Evolutionary conservation across 2,329 filamentous ascomycete genomes (phyloP), one percentile per base, ranked within the genome.

Genomic region (Cryphonectria naterciae): DNA sequence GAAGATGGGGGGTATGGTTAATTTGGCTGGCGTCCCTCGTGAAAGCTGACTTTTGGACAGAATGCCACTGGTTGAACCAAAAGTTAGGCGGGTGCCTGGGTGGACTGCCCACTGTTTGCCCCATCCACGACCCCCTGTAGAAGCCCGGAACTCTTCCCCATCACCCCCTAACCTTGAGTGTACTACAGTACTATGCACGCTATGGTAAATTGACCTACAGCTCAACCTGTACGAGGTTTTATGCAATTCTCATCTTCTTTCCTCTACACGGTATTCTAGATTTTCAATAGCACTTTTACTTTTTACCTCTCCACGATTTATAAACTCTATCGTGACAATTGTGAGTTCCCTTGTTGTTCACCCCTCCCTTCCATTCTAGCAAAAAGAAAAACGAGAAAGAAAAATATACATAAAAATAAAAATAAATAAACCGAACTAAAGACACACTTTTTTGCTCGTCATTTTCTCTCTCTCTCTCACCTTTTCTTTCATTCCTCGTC

Each of bases 51-150:
- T 43, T 69, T 69, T 46, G 52, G 39, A 25, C 32, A 19, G 22
- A 65, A 65, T 58, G 80, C 74, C 56, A 65, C 70, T 71, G 62
- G 61, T 67, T 69, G 62, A 61, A 49, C 32, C 32, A 10, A 54
- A 49, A 22, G 22, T 17, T 39, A 19, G 61, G n/a, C 2, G 32
- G 43, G 46, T 10, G 46, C 7, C 7, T 22, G 22, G 46, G 46
- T 49, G 46, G 46, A 49, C 8, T 49, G 19, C 46, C 19, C 46
- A 41, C 56, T 43, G 25, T 35, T n/a, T 52, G 17, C 32, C 54
- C 54, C 28, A 35, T 32, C 1, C 52, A 58, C 46, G 22, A n/a
- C 46, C 46, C 46, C 43, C 46, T n/a, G 46, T 49, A 49, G 22
- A 8, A 49, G 46, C n/a, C 22, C 22, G 46, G 22, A 49, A n/a